Conservation (phyloP, 2,329 filamentous ascomycete species). For the Pseudogymnoascus sp. region DNA sequence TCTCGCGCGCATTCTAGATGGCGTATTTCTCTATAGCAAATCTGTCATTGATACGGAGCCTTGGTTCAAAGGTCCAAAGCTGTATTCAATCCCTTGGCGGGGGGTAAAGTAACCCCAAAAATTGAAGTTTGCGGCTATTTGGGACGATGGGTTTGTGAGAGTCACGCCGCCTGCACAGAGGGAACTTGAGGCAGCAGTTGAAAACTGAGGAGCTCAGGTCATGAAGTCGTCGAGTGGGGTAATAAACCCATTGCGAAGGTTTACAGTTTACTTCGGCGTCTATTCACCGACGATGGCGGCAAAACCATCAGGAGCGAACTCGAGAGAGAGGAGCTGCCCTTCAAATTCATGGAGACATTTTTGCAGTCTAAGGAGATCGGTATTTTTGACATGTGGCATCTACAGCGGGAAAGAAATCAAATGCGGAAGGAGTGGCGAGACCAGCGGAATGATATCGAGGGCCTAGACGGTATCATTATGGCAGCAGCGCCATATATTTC, state of each 20-base stretch:
- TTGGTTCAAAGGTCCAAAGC: conserved; percentile 33
- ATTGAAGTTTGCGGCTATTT: conserved; percentile 31
- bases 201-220: conserved; percentile 29
- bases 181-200: conserved; percentile 27
- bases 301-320: conserved; percentile 25
- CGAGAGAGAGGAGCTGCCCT: conserved; percentile 18
- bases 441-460: conserved; percentile 6
- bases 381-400: conserved; percentile 23
- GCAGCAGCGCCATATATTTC: conserved; percentile 29
- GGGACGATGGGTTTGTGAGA: conserved; percentile 28
- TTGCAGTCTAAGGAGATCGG: conserved; percentile 14
- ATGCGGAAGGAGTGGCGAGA: conserved; percentile 31
- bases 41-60: conserved; percentile 29
- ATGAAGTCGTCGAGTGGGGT: conserved; percentile 23
- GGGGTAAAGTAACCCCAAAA: conserved; percentile 24
- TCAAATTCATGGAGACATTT: conserved; percentile 24
- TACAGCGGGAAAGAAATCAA: conserved; percentile 26
- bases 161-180: conserved; percentile 32
- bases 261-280: conserved; percentile 1
- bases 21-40: conserved; percentile 29
- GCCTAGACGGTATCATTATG: conserved; percentile 25
- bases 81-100: conserved; percentile 32
- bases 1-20: conserved; percentile 29
- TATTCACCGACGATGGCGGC: conserved; percentile 20
- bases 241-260: conserved; percentile 1